A percentile compares a stretch with the other conserved stretches of the same genome.
These are phyloP conservation scores for Lichtheimia ramosa DNA, from an alignment of 371 early-diverging fungal genomes.

Conservation along the genomic window DNA sequence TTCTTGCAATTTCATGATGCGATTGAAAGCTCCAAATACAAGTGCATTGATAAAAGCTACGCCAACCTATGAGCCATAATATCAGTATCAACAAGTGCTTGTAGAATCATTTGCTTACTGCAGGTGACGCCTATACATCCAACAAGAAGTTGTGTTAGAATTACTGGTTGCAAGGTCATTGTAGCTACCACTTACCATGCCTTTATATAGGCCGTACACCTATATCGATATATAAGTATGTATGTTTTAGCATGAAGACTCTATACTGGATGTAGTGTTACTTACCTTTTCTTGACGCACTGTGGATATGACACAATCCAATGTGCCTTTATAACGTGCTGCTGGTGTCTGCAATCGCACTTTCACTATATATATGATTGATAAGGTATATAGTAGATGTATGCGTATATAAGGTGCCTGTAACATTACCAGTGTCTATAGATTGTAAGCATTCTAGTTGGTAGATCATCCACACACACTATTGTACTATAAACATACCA, in stretches of 20 bases:
- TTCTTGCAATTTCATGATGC: slow-evolving; percentile 52
- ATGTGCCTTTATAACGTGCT: slow-evolving; percentile 58
- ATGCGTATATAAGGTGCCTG: background rate
- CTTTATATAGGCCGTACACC: slow-evolving; percentile 65
- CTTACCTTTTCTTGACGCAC: slow-evolving; percentile 62
- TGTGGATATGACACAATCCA: slow-evolving; percentile 60
- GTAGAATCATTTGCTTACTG: slow-evolving; percentile 31
- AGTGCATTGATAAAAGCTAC: slow-evolving; percentile 67
- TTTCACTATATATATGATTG: slow-evolving; percentile 42
- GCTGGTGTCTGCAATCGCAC: slow-evolving; percentile 60
- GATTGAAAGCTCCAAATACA: slow-evolving; percentile 68
- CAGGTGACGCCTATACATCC: slow-evolving; percentile 47
- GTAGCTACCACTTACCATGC: slow-evolving; percentile 49
- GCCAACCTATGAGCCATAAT: slow-evolving; percentile 45
- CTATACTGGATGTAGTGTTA: too few relatives aligned
- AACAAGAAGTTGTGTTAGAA: too few relatives aligned
- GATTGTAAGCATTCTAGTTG: background rate
- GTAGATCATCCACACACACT: background rate
- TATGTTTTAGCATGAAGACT: too few relatives aligned
- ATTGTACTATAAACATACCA: slow-evolving; percentile 36
- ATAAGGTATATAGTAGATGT: background rate
- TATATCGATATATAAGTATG: slow-evolving; percentile 13
- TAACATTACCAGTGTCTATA: slow-evolving; percentile 36
- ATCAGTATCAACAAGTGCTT: background rate
- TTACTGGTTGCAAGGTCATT: too few relatives aligned